These are phyloP conservation scores for Trypethelium eluteriae DNA, from an alignment of 495 filamentous ascomycete species.

Conservation along the genomic window DNA sequence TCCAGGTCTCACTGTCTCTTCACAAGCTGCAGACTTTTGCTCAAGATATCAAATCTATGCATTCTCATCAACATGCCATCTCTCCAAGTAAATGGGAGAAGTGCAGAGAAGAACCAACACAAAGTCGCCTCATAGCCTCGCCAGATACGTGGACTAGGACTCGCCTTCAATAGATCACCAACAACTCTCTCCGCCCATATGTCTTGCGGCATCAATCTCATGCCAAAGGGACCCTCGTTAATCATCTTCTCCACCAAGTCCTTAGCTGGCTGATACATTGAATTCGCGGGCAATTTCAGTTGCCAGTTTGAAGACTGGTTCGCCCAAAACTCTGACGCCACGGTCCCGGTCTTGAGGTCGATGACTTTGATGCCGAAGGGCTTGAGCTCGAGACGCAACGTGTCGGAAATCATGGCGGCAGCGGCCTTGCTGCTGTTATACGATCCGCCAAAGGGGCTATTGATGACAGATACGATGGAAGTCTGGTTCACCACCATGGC, in stretches of 20 bases:
- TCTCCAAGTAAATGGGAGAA: constrained; percentile 30
- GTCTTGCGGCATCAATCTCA: constrained; percentile 22
- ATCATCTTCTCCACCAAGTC: constrained; percentile 19
- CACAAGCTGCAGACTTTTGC: neutral
- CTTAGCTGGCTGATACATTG: constrained; percentile 19
- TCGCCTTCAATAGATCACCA: constrained; percentile 27
- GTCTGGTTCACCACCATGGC: constrained; percentile 22
- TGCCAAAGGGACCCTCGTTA: neutral
- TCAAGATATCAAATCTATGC: constrained; percentile 32
- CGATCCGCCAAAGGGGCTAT: constrained; percentile 14
- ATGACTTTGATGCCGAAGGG: constrained; percentile 34
- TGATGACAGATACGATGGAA: constrained; percentile 11
- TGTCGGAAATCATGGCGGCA: constrained; percentile 26
- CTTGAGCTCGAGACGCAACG: constrained; percentile 31
- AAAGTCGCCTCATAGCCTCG: constrained; percentile 28
- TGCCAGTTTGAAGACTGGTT: neutral
- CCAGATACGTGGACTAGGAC: constrained; percentile 32
- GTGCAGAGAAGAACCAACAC: constrained; percentile 20
- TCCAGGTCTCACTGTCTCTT: neutral
- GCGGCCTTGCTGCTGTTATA: constrained; percentile 37
- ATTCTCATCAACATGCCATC: constrained; percentile 32
- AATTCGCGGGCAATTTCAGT: constrained; percentile 10
- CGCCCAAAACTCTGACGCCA: constrained; percentile 16
- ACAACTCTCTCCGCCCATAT: constrained; percentile 31
- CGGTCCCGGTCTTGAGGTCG: constrained; percentile 23